A percentile compares a stretch with the other conserved stretches of the same genome.
Evolutionary conservation across 176 grass and related monocot genomes (phyloP).

Genomic region (Miscanthus lutarioriparius): DNA sequence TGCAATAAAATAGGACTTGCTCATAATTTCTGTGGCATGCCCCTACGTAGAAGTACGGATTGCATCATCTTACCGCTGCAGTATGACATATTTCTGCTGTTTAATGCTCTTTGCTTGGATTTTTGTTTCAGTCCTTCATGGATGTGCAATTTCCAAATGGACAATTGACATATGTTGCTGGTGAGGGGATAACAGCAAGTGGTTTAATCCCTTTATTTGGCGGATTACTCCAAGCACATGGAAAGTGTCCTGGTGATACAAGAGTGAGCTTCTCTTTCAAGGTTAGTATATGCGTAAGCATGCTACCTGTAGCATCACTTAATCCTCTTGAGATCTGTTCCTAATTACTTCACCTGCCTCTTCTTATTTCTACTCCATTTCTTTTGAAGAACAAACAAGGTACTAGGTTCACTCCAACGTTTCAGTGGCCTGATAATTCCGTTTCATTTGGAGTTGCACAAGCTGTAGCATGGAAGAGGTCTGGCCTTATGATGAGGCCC

Average conservation of each 20-base stretch:
- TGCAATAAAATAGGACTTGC: too few species aligned
- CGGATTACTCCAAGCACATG: conserved; percentile 79
- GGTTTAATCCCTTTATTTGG: conserved; percentile 78
- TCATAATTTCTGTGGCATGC: neutral
- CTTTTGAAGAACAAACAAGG: conserved; percentile 55
- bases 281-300: conserved; percentile 43
- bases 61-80: conserved; percentile 9
- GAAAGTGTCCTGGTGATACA: conserved; percentile 83
- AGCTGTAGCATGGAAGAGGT: conserved; percentile 62
- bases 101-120: conserved; percentile 25
- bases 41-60: neutral
- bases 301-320: neutral
- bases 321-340: conserved; percentile 13
- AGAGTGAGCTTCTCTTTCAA: conserved; percentile 88
- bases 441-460: conserved; percentile 66
- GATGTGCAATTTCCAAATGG: conserved; percentile 92
- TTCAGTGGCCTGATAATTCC: conserved; percentile 79
- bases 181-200: conserved; percentile 85
- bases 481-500: conserved; percentile 64
- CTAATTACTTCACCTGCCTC: conserved; percentile 18
- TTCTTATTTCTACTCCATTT: conserved; percentile 32
- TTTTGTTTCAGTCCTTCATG: conserved; percentile 80
- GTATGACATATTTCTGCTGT: neutral
- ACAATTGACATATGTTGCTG: conserved; percentile 89
- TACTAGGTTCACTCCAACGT: conserved; percentile 59